Evolutionary conservation across 2,329 filamentous ascomycete species (phyloP), one percentile per base, ranked within the genome.

Genomic region (Penicillium rolfsii): DNA sequence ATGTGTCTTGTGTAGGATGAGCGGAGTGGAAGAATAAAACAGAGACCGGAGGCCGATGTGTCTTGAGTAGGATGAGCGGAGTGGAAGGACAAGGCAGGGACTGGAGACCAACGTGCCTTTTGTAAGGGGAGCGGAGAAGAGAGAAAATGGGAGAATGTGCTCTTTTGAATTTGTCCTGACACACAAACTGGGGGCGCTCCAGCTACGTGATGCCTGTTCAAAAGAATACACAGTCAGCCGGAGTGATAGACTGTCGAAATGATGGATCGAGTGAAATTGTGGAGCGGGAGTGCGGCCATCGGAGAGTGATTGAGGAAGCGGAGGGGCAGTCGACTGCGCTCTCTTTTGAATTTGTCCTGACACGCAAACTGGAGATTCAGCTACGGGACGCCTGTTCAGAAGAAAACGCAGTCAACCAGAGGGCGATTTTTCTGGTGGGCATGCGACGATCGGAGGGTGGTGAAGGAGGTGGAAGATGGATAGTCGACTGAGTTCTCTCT

Each of bases 121-220:
- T 9, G 30, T 8, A 33, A 8, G 11, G 30, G 30, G 6, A 33
- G 30, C 30, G 30, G 30, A 33, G 30, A 8, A 9, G 30, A 33
- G 11, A 5, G 16, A n/a, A 3, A 36, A 36, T 36, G 36, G 14
- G 16, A n/a, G 19, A 22, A 11, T 45, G 19, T 12, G 7, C 19
- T 4, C 41, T 45, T 2, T 24, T 22, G 36, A 14, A 19, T 35
- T 52, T 52, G 48, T 52, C 48, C 48, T 52, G 49, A 52, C 30
- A 36, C 22, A 19, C 5, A 38, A 36, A 36, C 33, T 52, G 16
- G 19, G 4, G 9, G 9, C 28, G 41, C 8, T 33, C 41, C 19
- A 36, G 19, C 33, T 36, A 36, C 33, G 3, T 38, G 50, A 52
- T 5, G 50, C 50, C 50, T 52, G 50, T 52, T 5, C 50, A 52